Evolutionary conservation across 257 asterid genomes (phyloP).

Genomic region (Solanum ossicruentum): DNA sequence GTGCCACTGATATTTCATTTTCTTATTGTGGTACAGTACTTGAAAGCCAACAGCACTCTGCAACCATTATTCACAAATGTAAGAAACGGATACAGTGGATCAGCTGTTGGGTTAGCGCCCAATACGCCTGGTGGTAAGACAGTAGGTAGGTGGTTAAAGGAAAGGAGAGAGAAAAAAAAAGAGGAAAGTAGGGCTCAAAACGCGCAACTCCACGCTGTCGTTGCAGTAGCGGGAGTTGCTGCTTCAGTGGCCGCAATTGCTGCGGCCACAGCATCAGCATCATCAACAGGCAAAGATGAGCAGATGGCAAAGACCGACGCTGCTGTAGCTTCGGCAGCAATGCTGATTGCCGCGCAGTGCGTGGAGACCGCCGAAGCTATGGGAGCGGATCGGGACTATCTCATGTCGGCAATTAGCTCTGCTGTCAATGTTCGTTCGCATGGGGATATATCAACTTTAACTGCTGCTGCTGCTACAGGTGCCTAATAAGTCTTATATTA

Average conservation of each 20-base stretch:
- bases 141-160: conserved; percentile 93
- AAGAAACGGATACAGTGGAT: conserved; percentile 31
- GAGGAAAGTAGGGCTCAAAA: conserved; percentile 86
- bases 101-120: conserved; percentile 27
- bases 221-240: conserved; percentile 91
- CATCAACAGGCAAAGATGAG: conserved; percentile 55
- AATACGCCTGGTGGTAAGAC: conserved; percentile 84
- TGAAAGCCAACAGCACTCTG: conserved; percentile 78
- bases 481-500: not conserved
- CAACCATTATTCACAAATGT: conserved; percentile 78
- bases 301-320: conserved; percentile 70
- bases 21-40: conserved; percentile 31
- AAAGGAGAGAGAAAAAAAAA: conserved; percentile 83
- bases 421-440: conserved; percentile 83
- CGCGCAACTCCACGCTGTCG: conserved; percentile 87
- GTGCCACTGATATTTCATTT: not conserved
- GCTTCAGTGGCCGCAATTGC: conserved; percentile 93
- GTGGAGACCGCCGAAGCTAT: conserved; percentile 91
- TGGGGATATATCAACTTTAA: conserved; percentile 90
- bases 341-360: conserved; percentile 90
- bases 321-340: conserved; percentile 98
- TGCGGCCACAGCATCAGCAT: conserved; percentile 80
- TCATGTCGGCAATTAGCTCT: conserved; percentile 85
- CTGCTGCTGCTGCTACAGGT: conserved; percentile 99
- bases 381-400: conserved; percentile 96